These are phyloP conservation scores for Ophiostoma himal-ulmi DNA, from an alignment of 2,329 filamentous ascomycete species.

Conservation along the genomic window DNA sequence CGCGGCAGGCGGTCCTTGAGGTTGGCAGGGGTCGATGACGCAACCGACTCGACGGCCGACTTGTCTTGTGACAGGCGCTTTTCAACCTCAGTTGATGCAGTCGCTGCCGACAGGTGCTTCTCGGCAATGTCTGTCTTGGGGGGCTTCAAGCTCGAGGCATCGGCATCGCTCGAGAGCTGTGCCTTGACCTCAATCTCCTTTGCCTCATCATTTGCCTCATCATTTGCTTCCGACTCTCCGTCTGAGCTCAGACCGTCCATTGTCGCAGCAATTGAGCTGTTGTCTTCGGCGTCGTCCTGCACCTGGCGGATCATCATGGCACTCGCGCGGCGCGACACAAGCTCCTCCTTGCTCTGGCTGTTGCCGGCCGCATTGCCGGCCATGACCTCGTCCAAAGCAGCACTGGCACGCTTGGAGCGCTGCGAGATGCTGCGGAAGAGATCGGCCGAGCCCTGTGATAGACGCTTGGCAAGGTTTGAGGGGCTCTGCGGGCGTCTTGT, in stretches of 20 bases:
- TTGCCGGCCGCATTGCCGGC: slow-evolving; percentile 17
- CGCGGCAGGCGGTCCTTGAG: slow-evolving; percentile 59
- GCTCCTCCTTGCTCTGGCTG: slow-evolving; percentile 42
- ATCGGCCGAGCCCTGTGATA: slow-evolving; percentile 45
- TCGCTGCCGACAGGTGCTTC: slow-evolving; percentile 11
- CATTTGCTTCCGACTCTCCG: slow-evolving; percentile 35
- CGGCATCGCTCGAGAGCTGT: slow-evolving; percentile 2
- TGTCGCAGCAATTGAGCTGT: slow-evolving; percentile 52
- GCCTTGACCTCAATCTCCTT: slow-evolving; percentile 32
- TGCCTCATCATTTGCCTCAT: slow-evolving; percentile 27
- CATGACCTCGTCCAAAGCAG: slow-evolving; percentile 20
- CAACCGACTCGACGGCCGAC: slow-evolving; percentile 35
- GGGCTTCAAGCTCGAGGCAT: slow-evolving; percentile 12
- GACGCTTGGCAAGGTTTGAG: slow-evolving; percentile 41
- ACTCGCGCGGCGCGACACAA: slow-evolving; percentile 36
- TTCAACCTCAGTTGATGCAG: slow-evolving; percentile 6
- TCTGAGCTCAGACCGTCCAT: slow-evolving; percentile 48
- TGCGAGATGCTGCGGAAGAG: slow-evolving; percentile 43
- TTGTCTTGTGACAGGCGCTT: slow-evolving; percentile 26
- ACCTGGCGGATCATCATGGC: slow-evolving; percentile 36
- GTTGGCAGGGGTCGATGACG: slow-evolving; percentile 40
- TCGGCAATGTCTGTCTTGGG: neutral
- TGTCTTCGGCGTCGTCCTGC: slow-evolving; percentile 35
- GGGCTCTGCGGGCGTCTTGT: slow-evolving; percentile 13
- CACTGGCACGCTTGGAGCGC: slow-evolving; percentile 30